Percentiles rank a stretch among this genome's conserved stretches.
Conservation (phyloP, 768 basidiomycete genomes). For the Tricholoma sp. region DNA sequence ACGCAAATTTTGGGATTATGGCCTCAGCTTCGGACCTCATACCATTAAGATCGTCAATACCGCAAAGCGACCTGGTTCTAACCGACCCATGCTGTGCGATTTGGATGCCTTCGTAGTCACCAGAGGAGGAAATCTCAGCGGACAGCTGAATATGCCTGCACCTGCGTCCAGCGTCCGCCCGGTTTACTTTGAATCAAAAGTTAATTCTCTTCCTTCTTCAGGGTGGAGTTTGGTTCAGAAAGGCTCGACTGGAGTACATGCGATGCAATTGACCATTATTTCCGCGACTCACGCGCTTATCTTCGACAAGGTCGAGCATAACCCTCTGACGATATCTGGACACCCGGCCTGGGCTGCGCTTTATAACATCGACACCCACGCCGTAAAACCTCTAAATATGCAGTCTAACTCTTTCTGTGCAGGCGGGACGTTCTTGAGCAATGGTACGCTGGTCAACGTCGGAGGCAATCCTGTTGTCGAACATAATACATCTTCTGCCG, state of each 20-base stretch:
- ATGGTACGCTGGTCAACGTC: constrained; percentile 74
- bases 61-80: constrained; percentile 34
- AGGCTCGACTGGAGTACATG: constrained; percentile 71
- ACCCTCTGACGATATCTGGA: constrained; percentile 65
- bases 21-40: constrained; percentile 48
- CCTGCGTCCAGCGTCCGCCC: neutral
- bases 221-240: constrained; percentile 58
- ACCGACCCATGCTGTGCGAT: constrained; percentile 35
- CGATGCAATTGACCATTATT: constrained; percentile 72
- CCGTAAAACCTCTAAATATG: constrained; percentile 55
- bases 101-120: constrained; percentile 69
- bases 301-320: constrained; percentile 84
- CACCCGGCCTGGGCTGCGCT: constrained; percentile 82
- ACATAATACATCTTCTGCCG: constrained; percentile 55
- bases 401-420: constrained; percentile 86
- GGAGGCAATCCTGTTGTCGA: constrained; percentile 80
- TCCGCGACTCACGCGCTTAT: constrained; percentile 68
- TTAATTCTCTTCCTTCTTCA: neutral
- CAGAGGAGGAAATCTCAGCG: constrained; percentile 22
- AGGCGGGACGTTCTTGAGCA: constrained; percentile 70
- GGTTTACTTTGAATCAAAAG: constrained; percentile 5
- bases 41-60: constrained; percentile 59
- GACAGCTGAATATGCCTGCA: neutral
- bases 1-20: constrained; percentile 58
- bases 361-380: constrained; percentile 63